Evolutionary conservation across 768 basidiomycete species (phyloP).

Genomic region (Boletus rex-veris): DNA sequence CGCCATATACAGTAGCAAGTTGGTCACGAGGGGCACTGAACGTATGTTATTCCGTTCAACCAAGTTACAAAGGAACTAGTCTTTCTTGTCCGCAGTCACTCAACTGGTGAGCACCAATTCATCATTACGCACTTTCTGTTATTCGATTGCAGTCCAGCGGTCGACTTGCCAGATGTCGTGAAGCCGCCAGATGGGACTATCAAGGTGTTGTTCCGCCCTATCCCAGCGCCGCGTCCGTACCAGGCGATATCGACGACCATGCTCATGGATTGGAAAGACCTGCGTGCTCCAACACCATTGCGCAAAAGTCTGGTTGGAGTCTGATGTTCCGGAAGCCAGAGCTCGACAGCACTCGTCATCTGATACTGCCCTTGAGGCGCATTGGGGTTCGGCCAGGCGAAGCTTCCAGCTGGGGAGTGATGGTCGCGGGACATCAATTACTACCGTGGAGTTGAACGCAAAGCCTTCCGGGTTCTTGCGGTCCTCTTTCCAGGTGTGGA

Average conservation of each 20-base stretch:
- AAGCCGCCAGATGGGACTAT: constrained; percentile 56
- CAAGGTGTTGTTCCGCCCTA: constrained; percentile 53
- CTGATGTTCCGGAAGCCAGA: constrained; percentile 51
- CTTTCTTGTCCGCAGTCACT: constrained; percentile 36
- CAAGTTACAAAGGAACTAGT: no score
- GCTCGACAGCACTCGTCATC: constrained; percentile 48
- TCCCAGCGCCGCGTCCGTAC: constrained; percentile 58
- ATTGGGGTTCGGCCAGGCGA: constrained; percentile 55
- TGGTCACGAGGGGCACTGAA: no score
- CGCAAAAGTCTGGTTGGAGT: constrained; percentile 56
- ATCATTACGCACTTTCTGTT: constrained; percentile 46
- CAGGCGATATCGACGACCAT: constrained; percentile 58
- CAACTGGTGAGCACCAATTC: constrained; percentile 18
- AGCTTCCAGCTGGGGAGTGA: constrained; percentile 50
- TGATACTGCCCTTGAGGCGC: constrained; percentile 50
- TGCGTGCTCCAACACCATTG: constrained; percentile 66
- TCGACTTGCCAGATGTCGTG: constrained; percentile 62
- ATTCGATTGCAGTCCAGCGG: constrained; percentile 54
- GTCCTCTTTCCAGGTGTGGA: constrained; percentile 54
- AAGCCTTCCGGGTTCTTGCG: constrained; percentile 49
- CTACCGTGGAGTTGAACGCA: constrained; percentile 55
- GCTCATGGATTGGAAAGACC: constrained; percentile 53
- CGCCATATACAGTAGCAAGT: no score
- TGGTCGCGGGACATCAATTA: constrained; percentile 49
- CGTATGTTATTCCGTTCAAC: no score